Percentiles rank a stretch among this genome's conserved stretches.
Conservation (phyloP, 148 eudicot species). For the Chenopodium quinoa region DNA sequence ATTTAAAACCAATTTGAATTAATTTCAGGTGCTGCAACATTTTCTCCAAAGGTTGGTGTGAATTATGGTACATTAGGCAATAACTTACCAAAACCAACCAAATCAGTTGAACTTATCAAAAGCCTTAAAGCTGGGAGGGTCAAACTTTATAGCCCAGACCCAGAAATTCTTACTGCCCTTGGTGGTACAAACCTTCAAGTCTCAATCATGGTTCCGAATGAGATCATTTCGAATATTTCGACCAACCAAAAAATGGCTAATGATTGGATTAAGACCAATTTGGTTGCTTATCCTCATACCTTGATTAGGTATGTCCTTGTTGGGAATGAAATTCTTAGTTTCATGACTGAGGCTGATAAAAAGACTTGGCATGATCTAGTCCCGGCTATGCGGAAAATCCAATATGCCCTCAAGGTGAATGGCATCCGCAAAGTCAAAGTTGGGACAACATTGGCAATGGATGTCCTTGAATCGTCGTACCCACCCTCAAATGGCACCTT, state of each 20-base stretch:
- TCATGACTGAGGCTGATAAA: slow-evolving; percentile 27
- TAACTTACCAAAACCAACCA: slow-evolving; percentile 57
- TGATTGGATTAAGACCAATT: slow-evolving; percentile 62
- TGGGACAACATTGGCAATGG: slow-evolving; percentile 82
- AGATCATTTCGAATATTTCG: slow-evolving; percentile 60
- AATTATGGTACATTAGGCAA: slow-evolving; percentile 80
- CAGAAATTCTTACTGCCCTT: slow-evolving; percentile 60
- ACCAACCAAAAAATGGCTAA: slow-evolving; percentile 67
- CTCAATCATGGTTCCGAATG: slow-evolving; percentile 82
- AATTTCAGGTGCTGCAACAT: slow-evolving; percentile 49
- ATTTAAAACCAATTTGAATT: slow-evolving; percentile 5
- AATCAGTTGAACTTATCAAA: slow-evolving; percentile 62
- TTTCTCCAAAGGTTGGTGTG: slow-evolving; percentile 38
- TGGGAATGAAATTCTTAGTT: slow-evolving; percentile 82
- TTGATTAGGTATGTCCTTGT: slow-evolving; percentile 74
- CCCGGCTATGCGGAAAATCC: slow-evolving; percentile 72
- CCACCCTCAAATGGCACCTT: slow-evolving; percentile 80
- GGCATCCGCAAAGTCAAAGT: slow-evolving; percentile 56
- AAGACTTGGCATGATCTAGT: slow-evolving; percentile 55
- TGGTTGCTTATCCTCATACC: slow-evolving; percentile 60
- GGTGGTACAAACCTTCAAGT: slow-evolving; percentile 54
- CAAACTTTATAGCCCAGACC: slow-evolving; percentile 66
- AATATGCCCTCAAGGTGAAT: slow-evolving; percentile 37
- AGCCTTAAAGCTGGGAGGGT: slow-evolving; percentile 59
- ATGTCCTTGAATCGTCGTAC: slow-evolving; percentile 55